Evolutionary conservation across 2,329 filamentous ascomycete genomes (phyloP).

Genomic region (Cladosporium halotolerans): DNA sequence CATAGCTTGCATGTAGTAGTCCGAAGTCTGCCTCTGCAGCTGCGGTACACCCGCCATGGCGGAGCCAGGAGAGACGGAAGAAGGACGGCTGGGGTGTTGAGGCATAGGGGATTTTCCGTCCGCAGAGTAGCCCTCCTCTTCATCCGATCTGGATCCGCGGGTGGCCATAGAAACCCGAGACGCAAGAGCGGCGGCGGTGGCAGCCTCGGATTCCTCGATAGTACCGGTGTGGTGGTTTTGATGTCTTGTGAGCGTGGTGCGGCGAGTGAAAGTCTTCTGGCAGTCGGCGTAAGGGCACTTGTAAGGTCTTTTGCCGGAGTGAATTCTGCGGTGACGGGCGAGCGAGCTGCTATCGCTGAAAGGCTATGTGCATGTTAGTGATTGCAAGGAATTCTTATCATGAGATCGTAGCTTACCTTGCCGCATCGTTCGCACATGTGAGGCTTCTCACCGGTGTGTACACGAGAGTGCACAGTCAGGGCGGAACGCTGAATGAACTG

Average conservation of each 20-base stretch:
- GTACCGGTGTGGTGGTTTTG: slow-evolving; percentile 95
- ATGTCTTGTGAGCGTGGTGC: slow-evolving; percentile 89
- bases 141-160: slow-evolving; percentile 54
- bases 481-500: slow-evolving; percentile 96
- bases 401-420: slow-evolving; percentile 58
- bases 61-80: slow-evolving; percentile 73
- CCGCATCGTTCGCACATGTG: slow-evolving; percentile 96
- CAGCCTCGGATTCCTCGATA: slow-evolving; percentile 84
- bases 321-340: slow-evolving; percentile 86
- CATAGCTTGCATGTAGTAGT: slow-evolving; percentile 75
- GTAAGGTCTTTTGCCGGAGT: slow-evolving; percentile 92
- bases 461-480: slow-evolving; percentile 87
- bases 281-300: slow-evolving; percentile 97
- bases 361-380: slow-evolving; percentile 49
- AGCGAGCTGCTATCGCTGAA: slow-evolving; percentile 96
- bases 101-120: slow-evolving; percentile 68
- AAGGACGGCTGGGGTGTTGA: slow-evolving; percentile 70
- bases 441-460: slow-evolving; percentile 96
- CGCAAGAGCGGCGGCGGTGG: slow-evolving; percentile 79
- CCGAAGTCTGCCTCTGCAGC: slow-evolving; percentile 61
- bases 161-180: slow-evolving; percentile 39
- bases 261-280: slow-evolving; percentile 95
- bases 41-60: slow-evolving; percentile 65
- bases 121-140: slow-evolving; percentile 56
- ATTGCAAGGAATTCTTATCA: background rate